These are phyloP conservation scores for Scedosporium apiospermum DNA, from an alignment of 2,329 filamentous ascomycete species.

Conservation along the genomic window DNA sequence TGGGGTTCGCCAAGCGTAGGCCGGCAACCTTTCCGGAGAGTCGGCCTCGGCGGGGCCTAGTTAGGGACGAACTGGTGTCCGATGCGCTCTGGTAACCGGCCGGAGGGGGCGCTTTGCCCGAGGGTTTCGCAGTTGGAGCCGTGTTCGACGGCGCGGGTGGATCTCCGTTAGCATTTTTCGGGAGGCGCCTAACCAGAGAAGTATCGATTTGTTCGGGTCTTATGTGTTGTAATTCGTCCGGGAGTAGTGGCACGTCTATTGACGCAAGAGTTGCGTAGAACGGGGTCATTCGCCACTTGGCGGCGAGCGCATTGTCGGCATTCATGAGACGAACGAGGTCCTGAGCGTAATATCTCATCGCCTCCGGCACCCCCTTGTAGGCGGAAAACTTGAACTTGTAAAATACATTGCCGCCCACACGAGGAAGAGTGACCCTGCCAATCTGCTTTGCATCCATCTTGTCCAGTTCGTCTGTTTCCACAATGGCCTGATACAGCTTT, in stretches of 20 bases:
- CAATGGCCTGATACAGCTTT: not conserved
- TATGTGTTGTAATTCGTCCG: not conserved
- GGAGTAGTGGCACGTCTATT: not conserved
- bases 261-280: not conserved
- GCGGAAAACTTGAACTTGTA: constrained; percentile 21
- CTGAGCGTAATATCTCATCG: not conserved
- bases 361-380: constrained; percentile 8
- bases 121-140: not conserved
- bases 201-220: not conserved
- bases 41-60: not conserved
- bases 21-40: not conserved
- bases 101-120: not conserved
- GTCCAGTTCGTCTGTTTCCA: constrained; percentile 5
- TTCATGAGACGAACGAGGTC: constrained; percentile 1
- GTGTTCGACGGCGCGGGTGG: not conserved
- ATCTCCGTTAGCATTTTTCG: not conserved
- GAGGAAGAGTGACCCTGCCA: constrained; percentile 13
- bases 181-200: not conserved
- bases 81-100: not conserved
- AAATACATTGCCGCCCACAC: constrained; percentile 21
- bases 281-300: not conserved
- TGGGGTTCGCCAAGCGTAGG: constrained; percentile 2
- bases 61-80: not conserved
- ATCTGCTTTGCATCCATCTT: constrained; percentile 9
- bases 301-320: not conserved